Percentiles rank a stretch among this genome's conserved stretches.
Conservation (phyloP, 2,329 filamentous ascomycete species). For the Cladosporium sphaerospermum region DNA sequence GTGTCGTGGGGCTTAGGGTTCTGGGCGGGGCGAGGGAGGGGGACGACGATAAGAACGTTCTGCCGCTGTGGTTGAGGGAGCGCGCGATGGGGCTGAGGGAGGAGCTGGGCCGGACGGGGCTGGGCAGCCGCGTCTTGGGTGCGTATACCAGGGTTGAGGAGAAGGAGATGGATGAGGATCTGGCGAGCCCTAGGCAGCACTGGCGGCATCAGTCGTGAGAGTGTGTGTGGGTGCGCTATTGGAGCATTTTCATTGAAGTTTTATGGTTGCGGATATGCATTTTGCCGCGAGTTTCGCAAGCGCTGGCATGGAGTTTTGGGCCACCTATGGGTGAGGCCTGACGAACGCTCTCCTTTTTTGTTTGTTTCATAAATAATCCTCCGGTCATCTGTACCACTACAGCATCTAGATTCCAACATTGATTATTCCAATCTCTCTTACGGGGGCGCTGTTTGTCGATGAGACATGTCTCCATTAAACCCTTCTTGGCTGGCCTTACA, state of each 20-base stretch:
- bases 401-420: too few relatives aligned
- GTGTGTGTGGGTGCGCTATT: too few relatives aligned
- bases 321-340: too few relatives aligned
- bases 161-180: slow-evolving; percentile 16
- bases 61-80: slow-evolving; percentile 4
- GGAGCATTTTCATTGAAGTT: neutral
- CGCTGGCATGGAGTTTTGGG: too few relatives aligned
- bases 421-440: too few relatives aligned
- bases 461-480: too few relatives aligned
- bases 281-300: too few relatives aligned
- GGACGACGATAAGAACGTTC: neutral
- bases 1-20: neutral
- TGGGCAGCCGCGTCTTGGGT: slow-evolving; percentile 17
- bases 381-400: too few relatives aligned
- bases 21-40: neutral
- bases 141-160: slow-evolving; percentile 17
- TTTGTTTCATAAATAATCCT: too few relatives aligned
- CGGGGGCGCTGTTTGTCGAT: too few relatives aligned
- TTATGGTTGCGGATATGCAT: neutral
- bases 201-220: neutral
- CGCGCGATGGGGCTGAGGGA: neutral
- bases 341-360: too few relatives aligned
- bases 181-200: neutral
- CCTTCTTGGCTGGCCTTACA: too few relatives aligned
- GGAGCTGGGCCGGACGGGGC: slow-evolving; percentile 1